Evolutionary conservation across 441 rosid species (phyloP).

Genomic region (Gossypium schwendimanii): DNA sequence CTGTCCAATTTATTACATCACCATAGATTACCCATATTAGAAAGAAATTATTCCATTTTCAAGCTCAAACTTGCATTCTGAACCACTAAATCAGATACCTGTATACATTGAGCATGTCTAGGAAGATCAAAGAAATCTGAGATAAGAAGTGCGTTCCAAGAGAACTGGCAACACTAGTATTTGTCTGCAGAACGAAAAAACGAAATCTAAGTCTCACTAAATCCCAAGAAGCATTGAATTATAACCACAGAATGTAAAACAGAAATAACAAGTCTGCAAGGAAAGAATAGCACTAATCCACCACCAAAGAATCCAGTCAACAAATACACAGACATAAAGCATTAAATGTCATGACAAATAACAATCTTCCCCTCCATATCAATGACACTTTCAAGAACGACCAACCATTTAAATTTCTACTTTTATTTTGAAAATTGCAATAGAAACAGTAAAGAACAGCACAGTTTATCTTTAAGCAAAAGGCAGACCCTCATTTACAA

Average conservation of each 20-base stretch:
- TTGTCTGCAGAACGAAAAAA: constrained; percentile 59
- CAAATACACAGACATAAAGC: background rate
- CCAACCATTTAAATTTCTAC: background rate
- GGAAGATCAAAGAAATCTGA: constrained; percentile 83
- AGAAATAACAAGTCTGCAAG: background rate
- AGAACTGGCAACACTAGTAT: constrained; percentile 94
- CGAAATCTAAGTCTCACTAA: constrained; percentile 1
- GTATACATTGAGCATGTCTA: constrained; percentile 99
- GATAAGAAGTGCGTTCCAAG: constrained; percentile 87
- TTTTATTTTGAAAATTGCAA: background rate
- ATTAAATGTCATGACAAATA: background rate
- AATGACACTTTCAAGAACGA: background rate
- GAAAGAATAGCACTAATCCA: background rate
- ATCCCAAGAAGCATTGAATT: background rate
- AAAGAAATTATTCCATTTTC: background rate
- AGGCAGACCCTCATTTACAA: background rate
- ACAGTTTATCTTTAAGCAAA: background rate
- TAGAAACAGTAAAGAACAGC: background rate
- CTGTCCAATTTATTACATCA: constrained; percentile 39
- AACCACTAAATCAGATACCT: constrained; percentile 37
- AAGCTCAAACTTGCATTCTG: background rate
- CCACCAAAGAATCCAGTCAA: background rate
- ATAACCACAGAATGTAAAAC: background rate
- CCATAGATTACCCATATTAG: background rate
- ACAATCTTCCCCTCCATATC: too few relatives aligned